Evolutionary conservation across 2,329 filamentous ascomycete genomes (phyloP), one percentile per base, ranked within the genome.

Genomic region (Tolypocladium endophyticum): DNA sequence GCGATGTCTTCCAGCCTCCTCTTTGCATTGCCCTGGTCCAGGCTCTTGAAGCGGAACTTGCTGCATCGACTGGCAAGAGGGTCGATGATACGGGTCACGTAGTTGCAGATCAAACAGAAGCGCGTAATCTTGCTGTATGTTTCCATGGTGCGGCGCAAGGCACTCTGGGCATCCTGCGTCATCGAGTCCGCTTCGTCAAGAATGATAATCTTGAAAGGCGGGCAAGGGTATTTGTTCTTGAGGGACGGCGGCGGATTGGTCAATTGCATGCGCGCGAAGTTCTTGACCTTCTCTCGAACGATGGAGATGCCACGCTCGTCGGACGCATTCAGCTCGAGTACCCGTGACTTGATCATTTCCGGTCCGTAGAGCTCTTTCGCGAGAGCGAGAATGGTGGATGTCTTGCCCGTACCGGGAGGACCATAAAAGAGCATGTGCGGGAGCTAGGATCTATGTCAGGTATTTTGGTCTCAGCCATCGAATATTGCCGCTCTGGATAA

Each of bases 401-500:
- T 99, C 79, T 99, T 99, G 67, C 94, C 94, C 0, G 94, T 99
- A 50, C 94, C 94, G 0, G 94, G 95, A 0, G 95, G 94, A 4
- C 94, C 94, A 72, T 99, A 99, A 81, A 97, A 97, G 69, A 99
- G 89, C 91, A 99, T 97, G 75, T 99, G 95, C 3, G 94, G 94
- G 45, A 99, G 88, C 85, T 70, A 58, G n/a, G 23, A 25, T 9
- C 25, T 16, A 38, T 61, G 57, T 59, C 12, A 52, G 39, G 9
- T 30, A 28, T 20, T n/a, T 11, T 35, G 9, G 25, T 52, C 14
- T 23, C 38, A 30, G 4, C n/a, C 14, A 45, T 36, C 25, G 52
- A 43, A 45, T 23, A n/a, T 4, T 20, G 38, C 41, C 41, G 12
- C 9, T 35, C 47, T 8, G n/a, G 14, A 6, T 16, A 64, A 77